Base-by-base conservation (phyloP, 139 green algal genomes). In the Chlamydomonas sphaeroides region DNA sequence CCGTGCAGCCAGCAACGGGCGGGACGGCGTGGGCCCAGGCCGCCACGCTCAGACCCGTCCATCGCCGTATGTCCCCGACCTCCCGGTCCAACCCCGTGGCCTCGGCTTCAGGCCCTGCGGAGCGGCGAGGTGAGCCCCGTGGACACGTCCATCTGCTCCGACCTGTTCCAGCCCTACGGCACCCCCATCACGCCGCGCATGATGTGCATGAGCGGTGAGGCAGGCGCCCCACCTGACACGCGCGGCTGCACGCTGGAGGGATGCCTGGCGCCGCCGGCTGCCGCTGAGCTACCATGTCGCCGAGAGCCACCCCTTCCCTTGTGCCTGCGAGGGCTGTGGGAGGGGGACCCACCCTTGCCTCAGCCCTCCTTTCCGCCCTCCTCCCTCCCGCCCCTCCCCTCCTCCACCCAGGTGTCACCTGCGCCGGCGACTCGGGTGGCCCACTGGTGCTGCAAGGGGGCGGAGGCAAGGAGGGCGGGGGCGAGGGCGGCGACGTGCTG, bases 371-470 rank as follows among this genome's bases (percentile, higher is more conserved):
- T 8, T 45, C 32, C 25, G 11, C 7, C 6, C 32, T 4, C n/a
- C 3, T 26, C 14, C 38, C 11, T 10, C 33, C 11, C 63, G 17
- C 35, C 1, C 66, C 26, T n/a, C n/a, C n/a, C n/a, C n/a, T n/a
- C n/a, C n/a, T n/a, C n/a, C n/a, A n/a, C 5, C 39, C 38, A 72
- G 66, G 80, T 26, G 26, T 35, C 41, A 85, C 80, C 11, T 85
- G 80, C 68, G 80, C 80, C 0, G 80, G 80, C 5, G 80, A 85
- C 68, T 80, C 68, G 0, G 80, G 80, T 20, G 80, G 80, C 0
- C 80, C 80, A 0, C 57, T 85, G 26, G 67, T 85, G 39, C 36
- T 67, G 59, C 26, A 30, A 4, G 38, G 25, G 15, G 41, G 14
- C n/a, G 36, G 35, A 6, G 14, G 32, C 42, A n/a, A n/a, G n/a